phyloP scores from a whole-genome alignment of 2,329 filamentous ascomycete genomes.

The Penicillium expansum region DNA sequence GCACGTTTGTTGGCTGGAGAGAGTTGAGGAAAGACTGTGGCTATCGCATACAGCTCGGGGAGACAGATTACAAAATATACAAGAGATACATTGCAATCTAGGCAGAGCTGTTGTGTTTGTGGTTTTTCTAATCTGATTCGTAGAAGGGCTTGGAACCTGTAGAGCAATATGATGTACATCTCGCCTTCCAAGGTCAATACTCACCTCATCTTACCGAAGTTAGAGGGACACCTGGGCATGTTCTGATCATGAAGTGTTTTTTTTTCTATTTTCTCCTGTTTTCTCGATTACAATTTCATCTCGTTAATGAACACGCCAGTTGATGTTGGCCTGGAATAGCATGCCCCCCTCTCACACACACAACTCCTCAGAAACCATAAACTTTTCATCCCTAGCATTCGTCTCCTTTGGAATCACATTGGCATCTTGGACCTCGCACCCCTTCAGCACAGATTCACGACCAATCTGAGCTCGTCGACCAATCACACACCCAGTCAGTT shows the following conservation, averaged over 20 bases:
- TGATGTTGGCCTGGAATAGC: background rate
- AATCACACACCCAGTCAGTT: constrained; percentile 1
- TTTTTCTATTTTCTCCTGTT: too few relatives aligned
- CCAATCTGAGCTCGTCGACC: background rate
- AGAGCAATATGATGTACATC: too few relatives aligned
- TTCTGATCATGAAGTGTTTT: background rate
- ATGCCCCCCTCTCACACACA: too few relatives aligned
- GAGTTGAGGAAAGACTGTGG: background rate
- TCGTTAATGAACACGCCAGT: background rate
- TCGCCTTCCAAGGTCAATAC: too few relatives aligned
- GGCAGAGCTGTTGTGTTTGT: background rate
- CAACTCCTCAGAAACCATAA: background rate
- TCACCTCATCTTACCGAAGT: too few relatives aligned
- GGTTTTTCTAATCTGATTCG: background rate
- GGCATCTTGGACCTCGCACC: background rate
- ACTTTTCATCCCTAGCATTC: background rate
- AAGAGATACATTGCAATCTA: background rate
- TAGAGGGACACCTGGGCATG: too few relatives aligned
- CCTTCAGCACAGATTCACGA: background rate
- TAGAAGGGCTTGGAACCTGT: background rate
- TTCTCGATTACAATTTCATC: too few relatives aligned
- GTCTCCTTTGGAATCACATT: background rate
- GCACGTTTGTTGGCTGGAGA: too few relatives aligned
- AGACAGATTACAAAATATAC: background rate
- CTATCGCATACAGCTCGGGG: constrained; percentile 46